Evolutionary conservation across 176 grass and related monocot species (phyloP).

Genomic region (Rhynchospora pubera): DNA sequence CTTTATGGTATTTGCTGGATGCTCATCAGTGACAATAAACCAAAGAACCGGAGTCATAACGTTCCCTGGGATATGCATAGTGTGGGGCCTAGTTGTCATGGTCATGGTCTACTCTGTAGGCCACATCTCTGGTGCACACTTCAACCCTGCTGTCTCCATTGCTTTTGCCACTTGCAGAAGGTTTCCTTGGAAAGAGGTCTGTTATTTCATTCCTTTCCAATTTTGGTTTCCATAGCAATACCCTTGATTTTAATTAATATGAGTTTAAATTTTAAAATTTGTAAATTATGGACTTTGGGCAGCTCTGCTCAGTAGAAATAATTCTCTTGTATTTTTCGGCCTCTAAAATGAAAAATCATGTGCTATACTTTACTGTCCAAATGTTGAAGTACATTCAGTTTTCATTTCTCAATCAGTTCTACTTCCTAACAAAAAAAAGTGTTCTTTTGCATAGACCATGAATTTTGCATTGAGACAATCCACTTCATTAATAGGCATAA

Average conservation of each 20-base stretch:
- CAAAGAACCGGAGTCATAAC: constrained; percentile 45
- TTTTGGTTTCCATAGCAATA: background rate
- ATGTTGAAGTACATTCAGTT: background rate
- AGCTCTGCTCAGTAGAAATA: background rate
- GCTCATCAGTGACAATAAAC: constrained; percentile 63
- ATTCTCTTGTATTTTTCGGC: background rate
- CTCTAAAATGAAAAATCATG: no score
- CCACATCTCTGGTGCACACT: constrained; percentile 75
- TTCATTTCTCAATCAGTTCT: background rate
- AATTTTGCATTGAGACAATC: background rate
- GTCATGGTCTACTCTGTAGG: constrained; percentile 74
- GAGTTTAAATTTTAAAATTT: background rate
- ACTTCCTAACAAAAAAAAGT: background rate
- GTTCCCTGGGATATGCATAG: constrained; percentile 66
- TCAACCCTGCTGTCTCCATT: constrained; percentile 85
- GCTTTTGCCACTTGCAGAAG: constrained; percentile 66
- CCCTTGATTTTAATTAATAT: background rate
- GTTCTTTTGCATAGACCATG: background rate
- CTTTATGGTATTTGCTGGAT: constrained; percentile 81
- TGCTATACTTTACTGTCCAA: background rate
- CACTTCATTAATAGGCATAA: background rate
- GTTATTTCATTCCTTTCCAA: background rate
- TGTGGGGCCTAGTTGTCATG: constrained; percentile 87
- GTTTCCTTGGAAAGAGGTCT: constrained; percentile 83
- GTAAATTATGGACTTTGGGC: background rate